These are phyloP conservation scores for Pelargonium cotyledonis DNA, from an alignment of 441 rosid species.

Conservation along the genomic window DNA sequence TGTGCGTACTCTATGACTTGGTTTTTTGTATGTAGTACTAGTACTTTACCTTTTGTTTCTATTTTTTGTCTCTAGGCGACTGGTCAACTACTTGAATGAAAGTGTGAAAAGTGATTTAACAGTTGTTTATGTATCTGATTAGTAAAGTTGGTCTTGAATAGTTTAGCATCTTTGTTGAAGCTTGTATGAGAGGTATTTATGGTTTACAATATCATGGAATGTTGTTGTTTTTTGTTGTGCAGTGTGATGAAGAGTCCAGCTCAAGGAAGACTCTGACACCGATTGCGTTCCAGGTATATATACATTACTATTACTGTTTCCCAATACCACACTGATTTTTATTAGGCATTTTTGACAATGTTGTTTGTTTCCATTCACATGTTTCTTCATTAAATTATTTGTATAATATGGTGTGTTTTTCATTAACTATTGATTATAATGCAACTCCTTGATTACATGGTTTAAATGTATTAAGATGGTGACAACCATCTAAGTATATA, in stretches of 20 bases:
- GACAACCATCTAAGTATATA: too few relatives aligned
- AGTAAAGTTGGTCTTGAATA: background rate
- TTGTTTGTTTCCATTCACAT: background rate
- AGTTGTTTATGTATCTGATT: background rate
- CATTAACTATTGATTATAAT: background rate
- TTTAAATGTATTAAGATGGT: too few relatives aligned
- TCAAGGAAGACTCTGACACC: slow-evolving; percentile 49
- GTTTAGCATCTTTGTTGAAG: background rate
- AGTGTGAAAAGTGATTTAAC: slow-evolving; percentile 2
- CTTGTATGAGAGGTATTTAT: background rate
- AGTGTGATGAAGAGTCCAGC: slow-evolving; percentile 57
- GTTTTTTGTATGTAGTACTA: background rate
- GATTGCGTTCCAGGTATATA: slow-evolving; percentile 51
- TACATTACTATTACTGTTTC: background rate
- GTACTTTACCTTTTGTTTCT: background rate
- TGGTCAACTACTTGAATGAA: background rate
- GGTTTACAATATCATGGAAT: slow-evolving; percentile 7
- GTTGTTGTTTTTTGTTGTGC: slow-evolving; percentile 24
- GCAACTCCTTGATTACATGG: background rate
- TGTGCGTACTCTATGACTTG: background rate
- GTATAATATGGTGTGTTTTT: background rate
- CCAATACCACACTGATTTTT: background rate
- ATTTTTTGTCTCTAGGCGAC: background rate
- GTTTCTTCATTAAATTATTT: background rate
- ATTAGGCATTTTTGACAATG: background rate